A percentile compares a stretch with the other conserved stretches of the same genome.
These are phyloP conservation scores for Penicillium mononematosum DNA, from an alignment of 495 filamentous ascomycete species.

Conservation along the genomic window DNA sequence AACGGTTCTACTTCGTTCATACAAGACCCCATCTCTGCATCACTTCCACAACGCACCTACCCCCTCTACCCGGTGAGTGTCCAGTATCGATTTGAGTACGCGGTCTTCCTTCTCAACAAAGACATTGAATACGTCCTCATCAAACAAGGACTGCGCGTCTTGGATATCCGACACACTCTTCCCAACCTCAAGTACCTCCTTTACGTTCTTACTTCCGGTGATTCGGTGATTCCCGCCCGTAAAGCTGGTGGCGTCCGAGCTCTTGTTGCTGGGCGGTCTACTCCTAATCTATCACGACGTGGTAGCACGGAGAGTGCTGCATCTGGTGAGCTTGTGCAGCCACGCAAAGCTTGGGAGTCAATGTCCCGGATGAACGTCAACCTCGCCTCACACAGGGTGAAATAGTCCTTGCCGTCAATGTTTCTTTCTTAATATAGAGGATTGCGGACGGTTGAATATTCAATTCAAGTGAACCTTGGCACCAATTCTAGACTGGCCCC, in stretches of 20 bases:
- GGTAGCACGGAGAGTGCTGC: constrained; percentile 43
- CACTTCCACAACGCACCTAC: constrained; percentile 67
- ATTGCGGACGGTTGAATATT: not conserved
- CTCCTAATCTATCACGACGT: constrained; percentile 40
- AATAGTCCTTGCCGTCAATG: constrained; percentile 18
- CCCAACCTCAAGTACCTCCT: constrained; percentile 93
- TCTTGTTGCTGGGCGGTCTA: constrained; percentile 41
- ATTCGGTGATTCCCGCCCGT: constrained; percentile 70
- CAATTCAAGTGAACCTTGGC: not conserved
- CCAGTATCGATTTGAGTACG: constrained; percentile 90
- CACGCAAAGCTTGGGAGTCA: constrained; percentile 31
- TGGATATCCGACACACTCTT: constrained; percentile 87
- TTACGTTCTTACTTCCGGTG: constrained; percentile 77
- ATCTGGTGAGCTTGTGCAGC: constrained; percentile 33
- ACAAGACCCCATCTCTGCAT: constrained; percentile 71
- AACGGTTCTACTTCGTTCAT: constrained; percentile 73
- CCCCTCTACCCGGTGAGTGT: constrained; percentile 78
- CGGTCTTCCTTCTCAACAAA: constrained; percentile 90
- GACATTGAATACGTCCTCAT: constrained; percentile 83
- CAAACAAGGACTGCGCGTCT: constrained; percentile 67
- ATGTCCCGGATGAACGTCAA: constrained; percentile 35
- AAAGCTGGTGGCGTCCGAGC: constrained; percentile 76
- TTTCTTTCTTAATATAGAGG: not conserved
- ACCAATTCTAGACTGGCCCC: not conserved
- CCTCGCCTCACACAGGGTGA: constrained; percentile 24